Base-by-base conservation (phyloP, 345 rosid species). In the Lagerstroemia speciosa region DNA sequence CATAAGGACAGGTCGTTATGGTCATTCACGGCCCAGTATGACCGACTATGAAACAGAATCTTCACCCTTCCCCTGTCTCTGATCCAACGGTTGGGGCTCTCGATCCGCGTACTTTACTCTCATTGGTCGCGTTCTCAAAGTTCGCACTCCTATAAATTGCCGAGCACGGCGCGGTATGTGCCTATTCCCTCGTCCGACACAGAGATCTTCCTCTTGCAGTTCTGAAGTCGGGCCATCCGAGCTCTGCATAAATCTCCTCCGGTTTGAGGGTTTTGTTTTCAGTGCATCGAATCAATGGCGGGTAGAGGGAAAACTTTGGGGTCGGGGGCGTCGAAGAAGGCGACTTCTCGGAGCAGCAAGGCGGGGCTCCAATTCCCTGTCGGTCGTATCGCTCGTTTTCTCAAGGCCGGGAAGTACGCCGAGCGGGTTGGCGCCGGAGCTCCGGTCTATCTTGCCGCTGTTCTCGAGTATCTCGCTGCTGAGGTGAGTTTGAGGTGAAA, bases 371-470 rank as follows among this genome's bases (percentile, higher is more conserved):
- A 92, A 75, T 92, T 89, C 6, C 96, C 98, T 3, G 96, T 92
- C 1, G 96, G 98, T 70, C 96, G 96, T 86, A 92, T 92, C 66
- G 98, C 98, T 53, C 78, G 97, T 17, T 91, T 91, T 77, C 82
- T 91, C 46, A 91, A 91, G 82, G 97, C 96, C 66, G 97, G 96
- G 5, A 91, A 91, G 77, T 91, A 91, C 70, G 96, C 97, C 37
- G 97, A 89, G 61, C 96, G 97, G 32, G 96, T 91, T 0, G 97
- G 97, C 5, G 97, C 97, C 63, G 97, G 97, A 22, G 96, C 95
- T 55, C 97, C 97, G 22, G 97, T 91, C 43, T 91, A 91, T 70
- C 97, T 87, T 32, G 97, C 97, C 58, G 93, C 97, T 62, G 96
- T 91, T 22, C 96, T 91, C 9, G 97, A 91, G 61, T 91, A 91